phyloP scores from a whole-genome alignment of 257 asterid species.

The Galeopsis tetrahit region DNA sequence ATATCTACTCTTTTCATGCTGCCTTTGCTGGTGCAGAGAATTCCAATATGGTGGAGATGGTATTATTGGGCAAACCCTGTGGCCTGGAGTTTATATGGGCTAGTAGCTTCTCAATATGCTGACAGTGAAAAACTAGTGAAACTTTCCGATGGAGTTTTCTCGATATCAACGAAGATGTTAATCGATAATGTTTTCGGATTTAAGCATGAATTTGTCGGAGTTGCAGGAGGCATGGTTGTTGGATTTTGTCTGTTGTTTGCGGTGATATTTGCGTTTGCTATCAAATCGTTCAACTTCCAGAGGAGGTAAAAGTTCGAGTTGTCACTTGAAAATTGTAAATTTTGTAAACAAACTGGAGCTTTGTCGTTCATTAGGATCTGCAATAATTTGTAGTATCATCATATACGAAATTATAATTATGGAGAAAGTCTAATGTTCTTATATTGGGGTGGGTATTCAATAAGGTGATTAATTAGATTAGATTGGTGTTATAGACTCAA shows the following conservation, averaged over 20 bases:
- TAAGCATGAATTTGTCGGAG: conserved; percentile 70
- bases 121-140: conserved; percentile 58
- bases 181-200: conserved; percentile 69
- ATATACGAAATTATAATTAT: not conserved
- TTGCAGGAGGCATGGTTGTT: conserved; percentile 78
- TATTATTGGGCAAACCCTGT: conserved; percentile 96
- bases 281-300: conserved; percentile 83
- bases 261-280: conserved; percentile 77
- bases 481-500: not conserved
- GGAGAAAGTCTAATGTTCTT: not conserved
- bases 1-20: not conserved
- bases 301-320: conserved; percentile 52
- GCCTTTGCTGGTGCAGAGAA: conserved; percentile 52
- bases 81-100: conserved; percentile 93
- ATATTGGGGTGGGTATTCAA: not conserved
- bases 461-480: not conserved
- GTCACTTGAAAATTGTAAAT: conserved; percentile 34
- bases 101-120: conserved; percentile 76
- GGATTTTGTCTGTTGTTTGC: conserved; percentile 75
- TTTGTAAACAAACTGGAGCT: conserved; percentile 34
- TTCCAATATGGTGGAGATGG: conserved; percentile 98
- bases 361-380: conserved; percentile 30
- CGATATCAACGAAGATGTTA: conserved; percentile 50
- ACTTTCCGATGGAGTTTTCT: conserved; percentile 63
- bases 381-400: conserved; percentile 19